These are phyloP conservation scores for Sugiyamaella castrensis DNA, from an alignment of 1,139 yeast genomes.

Conservation along the genomic window DNA sequence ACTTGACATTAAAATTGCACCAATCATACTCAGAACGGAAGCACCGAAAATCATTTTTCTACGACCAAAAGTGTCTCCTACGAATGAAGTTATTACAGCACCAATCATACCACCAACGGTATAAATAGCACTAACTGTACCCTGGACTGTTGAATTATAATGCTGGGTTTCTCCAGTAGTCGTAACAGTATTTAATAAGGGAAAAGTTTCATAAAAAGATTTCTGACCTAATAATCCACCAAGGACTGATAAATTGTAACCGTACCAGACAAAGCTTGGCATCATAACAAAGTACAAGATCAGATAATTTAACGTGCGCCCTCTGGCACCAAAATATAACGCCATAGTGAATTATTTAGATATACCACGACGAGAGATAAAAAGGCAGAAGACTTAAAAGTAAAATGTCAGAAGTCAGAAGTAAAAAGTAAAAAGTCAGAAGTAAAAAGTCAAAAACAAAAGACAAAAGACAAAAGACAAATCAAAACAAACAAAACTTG, in stretches of 20 bases:
- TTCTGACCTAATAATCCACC: slow-evolving; percentile 45
- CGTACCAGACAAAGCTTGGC: slow-evolving; percentile 33
- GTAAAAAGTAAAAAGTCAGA: too few species aligned
- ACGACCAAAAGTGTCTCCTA: slow-evolving; percentile 67
- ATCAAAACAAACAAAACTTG: too few species aligned
- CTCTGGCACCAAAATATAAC: slow-evolving; percentile 15
- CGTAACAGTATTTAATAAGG: slow-evolving; percentile 39
- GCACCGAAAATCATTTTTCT: slow-evolving; percentile 61
- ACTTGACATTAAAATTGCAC: slow-evolving; percentile 60
- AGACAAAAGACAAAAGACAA: too few species aligned
- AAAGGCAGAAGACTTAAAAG: too few species aligned
- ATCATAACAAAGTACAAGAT: slow-evolving; percentile 16
- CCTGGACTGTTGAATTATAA: slow-evolving; percentile 28
- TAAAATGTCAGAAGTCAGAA: too few species aligned
- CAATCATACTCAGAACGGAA: slow-evolving; percentile 56
- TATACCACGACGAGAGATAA: too few species aligned
- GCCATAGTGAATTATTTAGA: neutral
- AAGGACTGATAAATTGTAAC: slow-evolving; percentile 53
- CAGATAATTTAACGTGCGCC: slow-evolving; percentile 15
- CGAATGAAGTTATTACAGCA: slow-evolving; percentile 55
- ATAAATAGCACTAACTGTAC: slow-evolving; percentile 49
- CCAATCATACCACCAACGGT: slow-evolving; percentile 79
- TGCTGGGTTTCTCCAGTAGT: slow-evolving; percentile 18
- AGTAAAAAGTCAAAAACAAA: too few species aligned
- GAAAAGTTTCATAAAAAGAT: slow-evolving; percentile 42